phyloP scores from a whole-genome alignment of 2,329 filamentous ascomycete species.

The Helotiales sp. region DNA sequence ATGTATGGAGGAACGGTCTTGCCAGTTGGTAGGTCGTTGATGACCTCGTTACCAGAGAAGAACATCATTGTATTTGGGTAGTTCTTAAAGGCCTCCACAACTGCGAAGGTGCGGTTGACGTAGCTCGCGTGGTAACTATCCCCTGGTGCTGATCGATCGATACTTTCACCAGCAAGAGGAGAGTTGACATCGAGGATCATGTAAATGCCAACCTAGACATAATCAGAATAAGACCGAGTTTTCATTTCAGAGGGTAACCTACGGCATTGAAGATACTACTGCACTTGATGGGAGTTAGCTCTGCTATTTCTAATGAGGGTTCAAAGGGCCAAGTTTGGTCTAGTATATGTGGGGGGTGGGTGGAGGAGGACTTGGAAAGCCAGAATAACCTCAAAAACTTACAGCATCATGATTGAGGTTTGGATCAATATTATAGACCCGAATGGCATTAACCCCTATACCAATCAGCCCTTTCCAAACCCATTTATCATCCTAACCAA shows the following conservation, averaged over 20 bases:
- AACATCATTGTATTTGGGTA: constrained; percentile 73
- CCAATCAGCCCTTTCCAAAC: constrained; percentile 13
- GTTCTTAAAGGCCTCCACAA: constrained; percentile 69
- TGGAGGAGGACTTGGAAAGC: background rate
- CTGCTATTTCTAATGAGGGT: background rate
- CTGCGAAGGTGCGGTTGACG: constrained; percentile 68
- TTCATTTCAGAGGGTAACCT: constrained; percentile 34
- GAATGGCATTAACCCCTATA: constrained; percentile 65
- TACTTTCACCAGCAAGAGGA: constrained; percentile 61
- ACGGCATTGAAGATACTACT: constrained; percentile 70
- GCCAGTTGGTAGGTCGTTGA: constrained; percentile 67
- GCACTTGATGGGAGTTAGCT: constrained; percentile 45
- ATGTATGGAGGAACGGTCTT: constrained; percentile 69
- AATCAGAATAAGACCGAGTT: constrained; percentile 21
- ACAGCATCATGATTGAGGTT: constrained; percentile 66
- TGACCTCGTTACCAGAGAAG: constrained; percentile 82
- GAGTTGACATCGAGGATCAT: constrained; percentile 74
- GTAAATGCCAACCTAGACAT: constrained; percentile 61
- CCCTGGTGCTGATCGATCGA: constrained; percentile 61
- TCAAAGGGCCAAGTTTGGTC: background rate
- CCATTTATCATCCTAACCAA: background rate
- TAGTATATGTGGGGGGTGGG: background rate
- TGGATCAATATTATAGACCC: constrained; percentile 72
- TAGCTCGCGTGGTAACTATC: constrained; percentile 64
- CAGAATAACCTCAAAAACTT: background rate